Conservation (phyloP, 768 basidiomycete genomes). For the Megacollybia marginata region DNA sequence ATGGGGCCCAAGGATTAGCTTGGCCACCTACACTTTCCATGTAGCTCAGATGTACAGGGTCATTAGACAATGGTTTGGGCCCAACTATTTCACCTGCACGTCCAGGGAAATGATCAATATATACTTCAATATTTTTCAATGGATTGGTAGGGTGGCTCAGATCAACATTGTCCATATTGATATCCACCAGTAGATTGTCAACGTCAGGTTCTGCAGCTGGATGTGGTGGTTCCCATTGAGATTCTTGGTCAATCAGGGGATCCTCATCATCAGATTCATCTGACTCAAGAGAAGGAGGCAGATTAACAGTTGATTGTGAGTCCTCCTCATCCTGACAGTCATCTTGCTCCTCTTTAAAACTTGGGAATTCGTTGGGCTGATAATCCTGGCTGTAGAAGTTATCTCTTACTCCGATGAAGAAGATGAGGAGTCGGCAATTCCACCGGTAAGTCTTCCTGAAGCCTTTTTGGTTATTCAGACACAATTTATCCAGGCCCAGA, state of each 20-base stretch:
- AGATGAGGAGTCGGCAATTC: no score
- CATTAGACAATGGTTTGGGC: not conserved
- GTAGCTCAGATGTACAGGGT: not conserved
- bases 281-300: no score
- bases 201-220: not conserved
- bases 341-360: not conserved
- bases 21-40: not conserved
- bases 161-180: no score
- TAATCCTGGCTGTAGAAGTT: constrained; percentile 6
- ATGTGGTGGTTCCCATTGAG: not conserved
- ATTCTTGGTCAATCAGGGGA: not conserved
- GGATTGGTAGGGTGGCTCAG: not conserved
- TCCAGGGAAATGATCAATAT: not conserved
- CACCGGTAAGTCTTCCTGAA: no score
- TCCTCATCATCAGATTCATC: no score
- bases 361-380: not conserved
- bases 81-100: not conserved
- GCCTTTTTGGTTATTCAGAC: no score
- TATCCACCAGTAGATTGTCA: no score
- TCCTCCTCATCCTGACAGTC: no score
- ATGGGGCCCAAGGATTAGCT: constrained; percentile 11
- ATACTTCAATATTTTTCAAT: not conserved
- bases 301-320: no score
- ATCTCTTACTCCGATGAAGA: no score
- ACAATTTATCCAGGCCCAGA: no score